Conservation (phyloP, 371 early-diverging fungal genomes). For the Mucor ambiguus region DNA sequence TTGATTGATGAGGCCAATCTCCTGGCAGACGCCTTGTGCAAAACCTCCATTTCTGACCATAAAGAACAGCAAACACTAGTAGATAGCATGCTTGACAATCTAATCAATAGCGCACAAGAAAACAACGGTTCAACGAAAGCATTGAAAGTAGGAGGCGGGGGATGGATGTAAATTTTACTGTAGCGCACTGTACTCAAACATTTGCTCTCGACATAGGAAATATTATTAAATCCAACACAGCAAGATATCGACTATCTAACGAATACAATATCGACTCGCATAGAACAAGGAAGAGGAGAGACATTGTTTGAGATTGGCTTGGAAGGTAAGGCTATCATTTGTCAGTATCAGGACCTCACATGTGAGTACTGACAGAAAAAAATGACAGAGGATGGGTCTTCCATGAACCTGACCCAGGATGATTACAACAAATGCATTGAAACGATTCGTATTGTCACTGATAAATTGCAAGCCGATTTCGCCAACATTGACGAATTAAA, state of each 20-base stretch:
- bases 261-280: constrained; percentile 47
- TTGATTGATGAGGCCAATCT: constrained; percentile 19
- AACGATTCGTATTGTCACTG: constrained; percentile 49
- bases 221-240: constrained; percentile 44
- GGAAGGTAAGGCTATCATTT: constrained; percentile 57
- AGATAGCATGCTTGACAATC: constrained; percentile 8
- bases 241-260: constrained; percentile 49
- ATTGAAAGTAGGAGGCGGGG: background rate
- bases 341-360: background rate
- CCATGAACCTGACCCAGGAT: constrained; percentile 65
- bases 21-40: constrained; percentile 22
- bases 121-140: background rate
- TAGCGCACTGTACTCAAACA: background rate
- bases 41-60: constrained; percentile 15
- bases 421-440: constrained; percentile 58
- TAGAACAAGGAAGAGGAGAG: constrained; percentile 76
- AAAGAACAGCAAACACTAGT: constrained; percentile 1
- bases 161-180: background rate
- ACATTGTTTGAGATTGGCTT: constrained; percentile 75
- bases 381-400: constrained; percentile 65
- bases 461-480: constrained; percentile 63
- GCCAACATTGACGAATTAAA: constrained; percentile 62
- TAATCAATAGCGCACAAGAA: background rate
- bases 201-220: constrained; percentile 17
- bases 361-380: background rate